phyloP scores from a whole-genome alignment of 345 rosid genomes.

The Hibiscus syriacus region DNA sequence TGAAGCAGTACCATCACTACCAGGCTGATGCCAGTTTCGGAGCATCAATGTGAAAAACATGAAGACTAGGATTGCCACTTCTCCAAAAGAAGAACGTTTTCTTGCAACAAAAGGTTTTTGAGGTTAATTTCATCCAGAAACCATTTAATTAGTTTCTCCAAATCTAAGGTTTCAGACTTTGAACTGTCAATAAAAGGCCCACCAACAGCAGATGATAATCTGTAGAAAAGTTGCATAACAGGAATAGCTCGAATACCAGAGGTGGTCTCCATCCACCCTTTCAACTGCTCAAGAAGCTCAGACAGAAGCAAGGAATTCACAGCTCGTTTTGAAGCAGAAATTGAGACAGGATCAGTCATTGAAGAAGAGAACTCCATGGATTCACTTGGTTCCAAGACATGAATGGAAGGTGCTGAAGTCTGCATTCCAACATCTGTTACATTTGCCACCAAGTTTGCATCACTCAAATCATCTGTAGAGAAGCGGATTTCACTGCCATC shows the following conservation, averaged over 20 bases:
- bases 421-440: constrained; percentile 36
- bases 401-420: constrained; percentile 84
- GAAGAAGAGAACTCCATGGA: constrained; percentile 77
- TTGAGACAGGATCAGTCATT: constrained; percentile 64
- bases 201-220: constrained; percentile 90
- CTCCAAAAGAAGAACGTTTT: constrained; percentile 74
- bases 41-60: constrained; percentile 99
- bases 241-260: constrained; percentile 87
- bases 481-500: constrained; percentile 76
- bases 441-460: constrained; percentile 45
- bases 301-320: constrained; percentile 89
- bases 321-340: constrained; percentile 90
- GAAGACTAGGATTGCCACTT: constrained; percentile 83
- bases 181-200: constrained; percentile 92
- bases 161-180: constrained; percentile 70
- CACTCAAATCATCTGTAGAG: constrained; percentile 62
- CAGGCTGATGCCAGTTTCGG: constrained; percentile 99
- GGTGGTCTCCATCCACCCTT: constrained; percentile 90
- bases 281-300: constrained; percentile 83
- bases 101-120: constrained; percentile 59
- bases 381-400: constrained; percentile 79
- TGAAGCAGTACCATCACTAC: constrained; percentile 48
- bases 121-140: constrained; percentile 79
- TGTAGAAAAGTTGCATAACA: constrained; percentile 90
- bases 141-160: constrained; percentile 87